Evolutionary conservation across 495 filamentous ascomycete genomes (phyloP).

Genomic region (Pyrenula aspistea): DNA sequence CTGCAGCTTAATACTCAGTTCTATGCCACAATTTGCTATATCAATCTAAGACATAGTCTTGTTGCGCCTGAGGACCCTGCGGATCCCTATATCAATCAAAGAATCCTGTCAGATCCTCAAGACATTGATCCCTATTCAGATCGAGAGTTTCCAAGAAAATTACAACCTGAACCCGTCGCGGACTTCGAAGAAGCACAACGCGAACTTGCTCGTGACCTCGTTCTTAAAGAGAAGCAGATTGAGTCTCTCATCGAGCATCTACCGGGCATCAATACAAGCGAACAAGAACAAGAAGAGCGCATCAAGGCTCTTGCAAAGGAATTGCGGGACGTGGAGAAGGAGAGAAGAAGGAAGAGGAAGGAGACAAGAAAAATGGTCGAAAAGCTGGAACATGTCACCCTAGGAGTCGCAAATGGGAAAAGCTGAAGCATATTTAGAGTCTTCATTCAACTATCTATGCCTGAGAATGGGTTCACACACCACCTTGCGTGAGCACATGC

Average conservation of each 20-base stretch:
- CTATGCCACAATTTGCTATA: conserved; percentile 73
- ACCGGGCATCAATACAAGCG: conserved; percentile 78
- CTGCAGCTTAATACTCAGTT: conserved; percentile 77
- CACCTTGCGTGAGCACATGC: too few relatives aligned
- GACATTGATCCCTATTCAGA: conserved; percentile 1
- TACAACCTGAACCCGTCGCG: conserved; percentile 45
- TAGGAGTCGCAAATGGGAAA: conserved; percentile 22
- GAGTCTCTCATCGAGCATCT: conserved; percentile 71
- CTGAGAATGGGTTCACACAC: too few relatives aligned
- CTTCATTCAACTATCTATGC: too few relatives aligned
- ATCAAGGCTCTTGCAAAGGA: conserved; percentile 69
- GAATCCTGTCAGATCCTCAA: not conserved
- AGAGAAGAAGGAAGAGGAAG: conserved; percentile 54
- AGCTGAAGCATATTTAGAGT: too few relatives aligned
- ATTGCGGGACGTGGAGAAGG: conserved; percentile 58
- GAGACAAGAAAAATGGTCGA: conserved; percentile 59
- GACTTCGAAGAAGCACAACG: conserved; percentile 58
- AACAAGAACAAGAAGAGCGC: conserved; percentile 64
- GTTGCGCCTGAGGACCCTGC: conserved; percentile 1
- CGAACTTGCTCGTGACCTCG: conserved; percentile 77
- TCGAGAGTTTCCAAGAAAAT: conserved; percentile 7
- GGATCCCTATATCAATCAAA: conserved; percentile 5
- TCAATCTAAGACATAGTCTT: conserved; percentile 17
- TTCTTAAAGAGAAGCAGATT: conserved; percentile 89
- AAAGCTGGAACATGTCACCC: conserved; percentile 56